Percentiles rank a stretch among this genome's conserved stretches.
These are phyloP conservation scores for Fusarium kyushuense DNA, from an alignment of 2,329 filamentous ascomycete species.

Conservation along the genomic window DNA sequence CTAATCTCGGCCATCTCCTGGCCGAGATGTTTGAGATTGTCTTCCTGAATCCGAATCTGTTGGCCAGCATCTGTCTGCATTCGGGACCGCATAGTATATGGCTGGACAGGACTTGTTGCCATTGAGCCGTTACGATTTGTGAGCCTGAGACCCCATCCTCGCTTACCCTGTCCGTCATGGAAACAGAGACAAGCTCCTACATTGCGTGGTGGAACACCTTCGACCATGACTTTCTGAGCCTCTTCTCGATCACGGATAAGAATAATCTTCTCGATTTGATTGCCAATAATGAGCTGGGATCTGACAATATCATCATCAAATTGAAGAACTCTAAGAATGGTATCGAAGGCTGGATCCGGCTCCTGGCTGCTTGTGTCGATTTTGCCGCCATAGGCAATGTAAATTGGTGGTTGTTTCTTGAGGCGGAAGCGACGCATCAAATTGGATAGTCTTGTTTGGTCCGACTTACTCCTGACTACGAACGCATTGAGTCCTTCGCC, in stretches of 20 bases:
- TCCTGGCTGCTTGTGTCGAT: slow-evolving; percentile 66
- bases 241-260: slow-evolving; percentile 76
- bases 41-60: slow-evolving; percentile 68
- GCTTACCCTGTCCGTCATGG: slow-evolving; percentile 66
- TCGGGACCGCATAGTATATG: slow-evolving; percentile 68
- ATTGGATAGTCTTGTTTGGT: slow-evolving; percentile 75
- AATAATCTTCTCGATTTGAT: slow-evolving; percentile 85
- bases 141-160: slow-evolving; percentile 71
- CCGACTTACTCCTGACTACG: slow-evolving; percentile 80
- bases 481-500: slow-evolving; percentile 80
- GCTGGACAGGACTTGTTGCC: slow-evolving; percentile 58
- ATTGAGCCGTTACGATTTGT: slow-evolving; percentile 57
- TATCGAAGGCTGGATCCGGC: slow-evolving; percentile 78
- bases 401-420: slow-evolving; percentile 53
- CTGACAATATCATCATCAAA: slow-evolving; percentile 84
- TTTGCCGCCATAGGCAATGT: slow-evolving; percentile 53
- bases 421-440: slow-evolving; percentile 76
- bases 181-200: slow-evolving; percentile 79
- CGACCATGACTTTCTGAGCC: slow-evolving; percentile 77
- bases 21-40: slow-evolving; percentile 65
- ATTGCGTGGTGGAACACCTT: slow-evolving; percentile 71
- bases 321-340: slow-evolving; percentile 82
- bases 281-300: slow-evolving; percentile 85
- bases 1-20: slow-evolving; percentile 66
- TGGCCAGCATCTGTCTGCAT: slow-evolving; percentile 83